phyloP scores from a whole-genome alignment of 2,329 filamentous ascomycete species.

The Fusarium sp. region DNA sequence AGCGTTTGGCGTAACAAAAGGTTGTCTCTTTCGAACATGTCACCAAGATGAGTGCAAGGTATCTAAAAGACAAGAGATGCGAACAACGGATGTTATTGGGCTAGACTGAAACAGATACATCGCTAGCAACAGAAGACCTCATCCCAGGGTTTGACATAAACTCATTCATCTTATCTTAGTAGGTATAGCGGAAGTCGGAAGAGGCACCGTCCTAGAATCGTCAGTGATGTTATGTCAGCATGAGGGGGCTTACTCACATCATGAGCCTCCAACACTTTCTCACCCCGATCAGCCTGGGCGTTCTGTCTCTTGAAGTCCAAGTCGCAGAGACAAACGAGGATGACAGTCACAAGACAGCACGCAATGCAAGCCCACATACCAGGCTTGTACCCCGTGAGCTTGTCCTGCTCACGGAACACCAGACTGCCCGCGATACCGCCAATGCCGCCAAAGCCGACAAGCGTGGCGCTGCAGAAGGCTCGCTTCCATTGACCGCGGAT shows the following conservation, averaged over 20 bases:
- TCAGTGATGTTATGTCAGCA: constrained; percentile 24
- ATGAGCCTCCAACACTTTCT: constrained; percentile 64
- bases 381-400: constrained; percentile 64
- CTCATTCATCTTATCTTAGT: constrained; percentile 42
- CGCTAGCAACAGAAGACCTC: neutral
- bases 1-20: constrained; percentile 21
- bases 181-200: constrained; percentile 54
- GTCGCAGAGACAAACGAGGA: constrained; percentile 60
- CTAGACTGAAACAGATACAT: constrained; percentile 23
- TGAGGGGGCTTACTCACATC: constrained; percentile 58
- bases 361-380: constrained; percentile 69
- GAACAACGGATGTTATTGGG: constrained; percentile 23
- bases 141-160: neutral
- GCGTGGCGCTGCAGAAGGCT: constrained; percentile 80
- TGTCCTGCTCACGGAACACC: constrained; percentile 75
- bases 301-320: constrained; percentile 61
- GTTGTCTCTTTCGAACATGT: constrained; percentile 21
- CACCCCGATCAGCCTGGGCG: constrained; percentile 65
- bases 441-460: constrained; percentile 82
- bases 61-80: constrained; percentile 4
- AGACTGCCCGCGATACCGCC: constrained; percentile 82
- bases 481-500: constrained; percentile 91
- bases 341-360: constrained; percentile 60
- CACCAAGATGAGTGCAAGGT: constrained; percentile 25
- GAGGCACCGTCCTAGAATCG: constrained; percentile 46